A percentile compares a stretch with the other conserved stretches of the same genome.
Evolutionary conservation across 768 basidiomycete species (phyloP).

Genomic region (Rhizopogon sp.): DNA sequence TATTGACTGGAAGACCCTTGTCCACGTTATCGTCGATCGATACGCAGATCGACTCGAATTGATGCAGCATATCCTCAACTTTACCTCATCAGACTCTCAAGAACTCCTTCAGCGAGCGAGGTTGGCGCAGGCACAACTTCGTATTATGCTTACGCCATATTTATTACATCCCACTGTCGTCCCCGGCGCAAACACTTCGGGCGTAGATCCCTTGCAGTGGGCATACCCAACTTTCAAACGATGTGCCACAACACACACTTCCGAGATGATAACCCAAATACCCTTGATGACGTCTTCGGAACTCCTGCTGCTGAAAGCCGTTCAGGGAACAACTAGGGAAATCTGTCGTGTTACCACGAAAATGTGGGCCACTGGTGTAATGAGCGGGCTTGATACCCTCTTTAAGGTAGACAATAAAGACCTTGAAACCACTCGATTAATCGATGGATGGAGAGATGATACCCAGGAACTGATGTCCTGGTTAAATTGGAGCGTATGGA

Average conservation of each 20-base stretch:
- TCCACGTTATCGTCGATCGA: slow-evolving; percentile 33
- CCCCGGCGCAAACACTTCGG: slow-evolving; percentile 2
- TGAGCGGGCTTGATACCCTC: slow-evolving; percentile 3
- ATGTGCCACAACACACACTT: slow-evolving; percentile 7
- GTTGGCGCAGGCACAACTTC: slow-evolving; percentile 14
- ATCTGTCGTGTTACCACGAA: slow-evolving; percentile 13
- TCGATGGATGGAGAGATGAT: slow-evolving; percentile 8
- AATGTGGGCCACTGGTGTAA: slow-evolving; percentile 14
- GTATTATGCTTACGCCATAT: slow-evolving; percentile 11
- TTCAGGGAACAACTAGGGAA: slow-evolving; percentile 9
- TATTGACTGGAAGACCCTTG: slow-evolving; percentile 38
- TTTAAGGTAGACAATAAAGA: not conserved
- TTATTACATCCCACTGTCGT: slow-evolving; percentile 5
- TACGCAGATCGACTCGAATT: slow-evolving; percentile 39
- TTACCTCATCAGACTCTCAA: slow-evolving; percentile 8
- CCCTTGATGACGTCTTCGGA: slow-evolving; percentile 8
- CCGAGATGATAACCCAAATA: not conserved
- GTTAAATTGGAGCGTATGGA: slow-evolving; percentile 19
- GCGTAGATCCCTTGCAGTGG: slow-evolving; percentile 4
- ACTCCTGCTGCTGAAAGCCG: slow-evolving; percentile 6
- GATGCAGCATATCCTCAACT: slow-evolving; percentile 31
- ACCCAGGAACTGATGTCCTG: slow-evolving; percentile 10
- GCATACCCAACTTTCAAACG: slow-evolving; percentile 3
- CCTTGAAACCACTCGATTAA: not conserved
- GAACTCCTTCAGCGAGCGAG: slow-evolving; percentile 5